A percentile compares a stretch with the other conserved stretches of the same genome.
These are phyloP conservation scores for Nothophaeocryptopus gaeumannii DNA, from an alignment of 2,329 filamentous ascomycete genomes.

Conservation along the genomic window DNA sequence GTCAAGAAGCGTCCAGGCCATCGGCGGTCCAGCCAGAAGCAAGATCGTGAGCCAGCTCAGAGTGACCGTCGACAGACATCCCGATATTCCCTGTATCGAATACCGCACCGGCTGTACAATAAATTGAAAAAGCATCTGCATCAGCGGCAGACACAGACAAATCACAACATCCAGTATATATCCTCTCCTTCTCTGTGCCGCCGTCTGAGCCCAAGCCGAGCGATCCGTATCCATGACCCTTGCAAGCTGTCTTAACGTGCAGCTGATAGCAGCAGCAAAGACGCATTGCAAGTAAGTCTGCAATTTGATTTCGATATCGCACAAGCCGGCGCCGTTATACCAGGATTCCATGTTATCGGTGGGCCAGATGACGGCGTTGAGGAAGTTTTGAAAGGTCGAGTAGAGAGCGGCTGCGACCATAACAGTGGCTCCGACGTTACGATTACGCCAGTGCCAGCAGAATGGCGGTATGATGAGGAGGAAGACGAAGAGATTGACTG, in stretches of 20 bases:
- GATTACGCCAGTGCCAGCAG: slow-evolving; percentile 58
- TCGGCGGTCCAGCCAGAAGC: slow-evolving; percentile 56
- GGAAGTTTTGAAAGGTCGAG: slow-evolving; percentile 55
- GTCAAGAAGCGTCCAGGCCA: slow-evolving; percentile 53
- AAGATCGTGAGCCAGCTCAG: slow-evolving; percentile 57
- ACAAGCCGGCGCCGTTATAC: slow-evolving; percentile 60
- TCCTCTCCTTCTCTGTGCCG: slow-evolving; percentile 47
- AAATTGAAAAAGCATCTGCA: slow-evolving; percentile 58
- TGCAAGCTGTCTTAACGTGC: slow-evolving; percentile 61
- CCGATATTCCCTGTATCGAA: slow-evolving; percentile 56
- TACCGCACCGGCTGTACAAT: slow-evolving; percentile 60
- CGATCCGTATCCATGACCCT: slow-evolving; percentile 59
- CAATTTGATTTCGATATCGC: slow-evolving; percentile 63
- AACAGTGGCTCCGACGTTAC: slow-evolving; percentile 58
- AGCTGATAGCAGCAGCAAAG: slow-evolving; percentile 52
- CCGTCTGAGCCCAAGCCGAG: slow-evolving; percentile 51
- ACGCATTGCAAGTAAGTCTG: slow-evolving; percentile 53
- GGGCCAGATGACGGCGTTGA: slow-evolving; percentile 65
- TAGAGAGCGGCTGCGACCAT: slow-evolving; percentile 57
- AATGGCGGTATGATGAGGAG: slow-evolving; percentile 57
- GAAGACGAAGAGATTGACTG: slow-evolving; percentile 50
- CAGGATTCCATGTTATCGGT: slow-evolving; percentile 53
- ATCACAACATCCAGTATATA: slow-evolving; percentile 53
- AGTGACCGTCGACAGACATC: slow-evolving; percentile 56
- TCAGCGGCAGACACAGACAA: slow-evolving; percentile 55